Evolutionary conservation across 2,329 filamentous ascomycete species (phyloP).

Genomic region (Chrysosporium queenslandicum): DNA sequence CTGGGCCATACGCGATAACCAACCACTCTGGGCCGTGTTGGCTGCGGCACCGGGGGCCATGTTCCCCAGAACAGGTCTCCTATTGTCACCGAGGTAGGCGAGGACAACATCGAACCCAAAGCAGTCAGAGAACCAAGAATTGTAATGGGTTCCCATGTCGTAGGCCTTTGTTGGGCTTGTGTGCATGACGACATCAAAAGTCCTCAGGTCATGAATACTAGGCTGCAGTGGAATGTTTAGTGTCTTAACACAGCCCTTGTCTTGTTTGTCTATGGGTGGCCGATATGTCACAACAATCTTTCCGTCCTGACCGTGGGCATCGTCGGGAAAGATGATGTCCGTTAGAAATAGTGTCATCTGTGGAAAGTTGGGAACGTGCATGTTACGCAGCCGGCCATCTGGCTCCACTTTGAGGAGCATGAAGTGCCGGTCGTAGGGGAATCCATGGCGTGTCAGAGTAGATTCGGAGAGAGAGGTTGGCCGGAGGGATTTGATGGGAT

Average conservation of each 20-base stretch:
- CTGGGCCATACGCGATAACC: conserved; percentile 17
- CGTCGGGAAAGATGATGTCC: conserved; percentile 35
- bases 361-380: conserved; percentile 50
- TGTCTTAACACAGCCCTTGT: conserved; percentile 23
- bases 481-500: conserved; percentile 65
- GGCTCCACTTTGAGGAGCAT: conserved; percentile 52
- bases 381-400: conserved; percentile 39
- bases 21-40: conserved; percentile 17
- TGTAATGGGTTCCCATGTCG: conserved; percentile 52
- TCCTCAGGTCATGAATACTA: conserved; percentile 36
- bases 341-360: conserved; percentile 57
- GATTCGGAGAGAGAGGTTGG: conserved; percentile 47
- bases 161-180: conserved; percentile 49
- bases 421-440: conserved; percentile 58
- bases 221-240: conserved; percentile 52
- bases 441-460: conserved; percentile 50
- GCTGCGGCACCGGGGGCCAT: conserved; percentile 38
- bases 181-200: conserved; percentile 50
- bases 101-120: conserved; percentile 55
- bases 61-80: conserved; percentile 53
- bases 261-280: conserved; percentile 18
- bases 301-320: conserved; percentile 19
- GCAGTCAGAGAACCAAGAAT: conserved; percentile 57
- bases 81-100: conserved; percentile 54
- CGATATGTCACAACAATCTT: conserved; percentile 37